Evolutionary conservation across 768 basidiomycete genomes (phyloP), one percentile per base, ranked within the genome.

Genomic region (Tulasnella sp.): DNA sequence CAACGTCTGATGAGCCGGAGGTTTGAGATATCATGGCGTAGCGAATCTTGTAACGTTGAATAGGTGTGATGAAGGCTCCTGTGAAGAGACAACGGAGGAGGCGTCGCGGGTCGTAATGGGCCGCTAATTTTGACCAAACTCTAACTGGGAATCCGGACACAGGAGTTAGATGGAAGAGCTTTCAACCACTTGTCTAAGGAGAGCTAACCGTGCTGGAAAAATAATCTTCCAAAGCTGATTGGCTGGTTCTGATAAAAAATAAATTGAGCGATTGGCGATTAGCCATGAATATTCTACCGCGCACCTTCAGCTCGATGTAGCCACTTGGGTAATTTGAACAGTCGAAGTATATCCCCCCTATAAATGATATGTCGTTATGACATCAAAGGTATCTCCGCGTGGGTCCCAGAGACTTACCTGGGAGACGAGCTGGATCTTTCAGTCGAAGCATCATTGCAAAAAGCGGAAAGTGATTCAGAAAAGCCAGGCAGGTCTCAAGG

Each of bases 381-480:
- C 39, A 10, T n/a, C 74, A 61, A 61, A 71, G 51, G 42, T 73
- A 3, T 23, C 15, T 20, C 55, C 26, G 23, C 23, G 55, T 23
- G 55, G 15, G 55, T 57, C 11, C 75, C 15, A 23, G 32, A 29
- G 37, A 48, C 83, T 26, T 77, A 92, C 96, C 93, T 78, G 97
- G 95, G 10, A 98, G 82, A 39, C 97, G 87, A 81, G 88, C 87
- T 0, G 94, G 91, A 82, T 97, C 94, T 83, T 98, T 98, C 10
- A 90, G 80, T 37, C 94, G 87, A 40, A 98, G 83, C 88, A 96
- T 90, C 39, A 98, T 83, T 0, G 92, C 92, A 83, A 98, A 98
- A 3, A 99, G 85, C 1, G 97, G 96, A 80, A 98, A 98, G 80
- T 95, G 91, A 80, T 98, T 96, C 87, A 99, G 89, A 80, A 95